Evolutionary conservation across 2,329 filamentous ascomycete species (phyloP).

Genomic region (Echinosphaeria canescens): DNA sequence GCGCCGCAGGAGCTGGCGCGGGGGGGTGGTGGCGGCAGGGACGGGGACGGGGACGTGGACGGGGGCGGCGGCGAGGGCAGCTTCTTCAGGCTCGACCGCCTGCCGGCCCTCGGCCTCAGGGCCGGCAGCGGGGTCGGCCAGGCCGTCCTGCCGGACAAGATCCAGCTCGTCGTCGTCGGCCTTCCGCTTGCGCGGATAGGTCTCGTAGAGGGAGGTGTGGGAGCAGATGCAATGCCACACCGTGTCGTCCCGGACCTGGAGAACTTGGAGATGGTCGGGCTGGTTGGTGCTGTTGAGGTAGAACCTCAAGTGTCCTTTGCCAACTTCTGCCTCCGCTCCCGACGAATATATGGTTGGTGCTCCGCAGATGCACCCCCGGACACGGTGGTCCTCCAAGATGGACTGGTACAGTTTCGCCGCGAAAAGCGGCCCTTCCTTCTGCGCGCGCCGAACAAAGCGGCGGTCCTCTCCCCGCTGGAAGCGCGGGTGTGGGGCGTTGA

Average conservation of each 20-base stretch:
- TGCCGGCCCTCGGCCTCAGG: too few species aligned
- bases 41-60: too few species aligned
- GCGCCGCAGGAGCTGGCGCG: too few species aligned
- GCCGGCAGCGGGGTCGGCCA: too few species aligned
- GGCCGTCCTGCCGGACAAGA: slow-evolving; percentile 3
- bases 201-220: not conserved
- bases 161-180: slow-evolving; percentile 5
- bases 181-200: slow-evolving; percentile 5
- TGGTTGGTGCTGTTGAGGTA: slow-evolving; percentile 3
- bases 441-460: too few species aligned
- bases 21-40: too few species aligned
- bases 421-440: not conserved
- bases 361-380: slow-evolving; percentile 6
- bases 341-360: slow-evolving; percentile 6
- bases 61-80: too few species aligned
- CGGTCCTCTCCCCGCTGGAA: too few species aligned
- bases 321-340: slow-evolving; percentile 6
- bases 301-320: slow-evolving; percentile 7
- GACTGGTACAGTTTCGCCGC: slow-evolving; percentile 6
- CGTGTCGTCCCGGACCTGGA: slow-evolving; percentile 6
- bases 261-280: slow-evolving; percentile 4
- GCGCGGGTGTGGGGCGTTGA: too few species aligned
- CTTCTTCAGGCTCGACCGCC: too few species aligned
- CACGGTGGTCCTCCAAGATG: slow-evolving; percentile 6
- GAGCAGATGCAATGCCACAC: slow-evolving; percentile 6